Conservation (phyloP, 164 flowering plant genomes). For the Nymphaea colorata region DNA sequence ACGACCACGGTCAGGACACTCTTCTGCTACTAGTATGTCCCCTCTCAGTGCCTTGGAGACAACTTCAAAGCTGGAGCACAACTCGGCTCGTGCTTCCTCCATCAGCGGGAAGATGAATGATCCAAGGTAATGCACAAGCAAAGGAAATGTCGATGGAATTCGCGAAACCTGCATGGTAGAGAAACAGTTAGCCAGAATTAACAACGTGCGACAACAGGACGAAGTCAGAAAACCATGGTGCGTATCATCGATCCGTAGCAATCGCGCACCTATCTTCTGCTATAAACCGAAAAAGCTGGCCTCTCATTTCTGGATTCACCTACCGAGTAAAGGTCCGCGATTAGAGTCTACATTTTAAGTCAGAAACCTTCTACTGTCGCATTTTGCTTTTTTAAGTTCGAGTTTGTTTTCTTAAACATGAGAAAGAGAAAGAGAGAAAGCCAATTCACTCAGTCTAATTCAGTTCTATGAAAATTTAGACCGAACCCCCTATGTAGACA, state of each 20-base stretch:
- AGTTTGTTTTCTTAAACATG: too few relatives aligned
- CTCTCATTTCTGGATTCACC: neutral
- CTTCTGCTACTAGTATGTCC: neutral
- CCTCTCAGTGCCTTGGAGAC: constrained; percentile 3
- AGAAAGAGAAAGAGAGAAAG: too few relatives aligned
- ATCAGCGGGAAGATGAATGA: constrained; percentile 37
- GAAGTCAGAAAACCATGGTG: neutral
- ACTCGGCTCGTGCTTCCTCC: constrained; percentile 46
- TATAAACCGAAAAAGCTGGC: neutral
- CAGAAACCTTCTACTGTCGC: too few relatives aligned
- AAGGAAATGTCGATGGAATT: constrained; percentile 40
- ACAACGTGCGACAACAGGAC: too few relatives aligned
- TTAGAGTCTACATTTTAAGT: too few relatives aligned
- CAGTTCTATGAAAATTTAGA: too few relatives aligned
- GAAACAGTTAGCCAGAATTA: too few relatives aligned
- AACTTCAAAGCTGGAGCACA: constrained; percentile 36
- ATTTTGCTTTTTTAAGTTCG: too few relatives aligned
- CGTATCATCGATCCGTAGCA: neutral
- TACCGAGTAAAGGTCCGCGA: too few relatives aligned
- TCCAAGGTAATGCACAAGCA: constrained; percentile 31
- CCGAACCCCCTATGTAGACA: too few relatives aligned
- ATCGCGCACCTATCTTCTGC: neutral
- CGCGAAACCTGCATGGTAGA: neutral
- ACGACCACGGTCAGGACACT: neutral
- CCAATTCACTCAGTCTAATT: too few relatives aligned